These are phyloP conservation scores for Hericium erinaceus DNA, from an alignment of 768 basidiomycete genomes.

Conservation along the genomic window DNA sequence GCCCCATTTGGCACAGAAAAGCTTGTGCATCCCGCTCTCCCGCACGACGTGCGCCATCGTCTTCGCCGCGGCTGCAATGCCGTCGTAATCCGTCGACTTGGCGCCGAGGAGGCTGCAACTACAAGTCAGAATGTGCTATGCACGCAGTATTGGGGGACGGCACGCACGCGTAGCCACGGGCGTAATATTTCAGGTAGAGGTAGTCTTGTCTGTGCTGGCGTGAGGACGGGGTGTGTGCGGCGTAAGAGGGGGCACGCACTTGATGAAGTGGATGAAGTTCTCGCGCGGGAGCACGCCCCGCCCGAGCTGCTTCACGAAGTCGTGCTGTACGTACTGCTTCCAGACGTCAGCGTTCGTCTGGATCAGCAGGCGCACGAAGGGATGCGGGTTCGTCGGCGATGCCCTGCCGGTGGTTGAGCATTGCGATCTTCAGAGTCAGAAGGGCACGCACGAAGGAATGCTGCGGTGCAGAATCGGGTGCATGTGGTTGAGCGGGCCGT, in stretches of 20 bases:
- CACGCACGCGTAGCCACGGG: constrained; percentile 65
- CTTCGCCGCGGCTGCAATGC: constrained; percentile 53
- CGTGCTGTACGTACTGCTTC: constrained; percentile 74
- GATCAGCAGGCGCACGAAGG: constrained; percentile 60
- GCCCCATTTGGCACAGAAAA: constrained; percentile 65
- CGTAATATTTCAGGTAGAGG: constrained; percentile 74
- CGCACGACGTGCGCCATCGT: constrained; percentile 54
- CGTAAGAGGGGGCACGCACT: constrained; percentile 32
- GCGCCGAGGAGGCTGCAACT: constrained; percentile 56
- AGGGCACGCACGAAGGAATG: constrained; percentile 46
- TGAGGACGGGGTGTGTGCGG: background rate
- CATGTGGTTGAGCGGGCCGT: constrained; percentile 84
- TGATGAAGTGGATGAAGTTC: constrained; percentile 80
- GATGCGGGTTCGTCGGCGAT: constrained; percentile 51
- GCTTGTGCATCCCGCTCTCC: constrained; percentile 66
- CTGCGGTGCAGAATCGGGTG: constrained; percentile 42
- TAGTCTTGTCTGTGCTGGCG: constrained; percentile 60
- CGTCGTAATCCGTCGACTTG: constrained; percentile 58
- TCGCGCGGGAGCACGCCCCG: constrained; percentile 55
- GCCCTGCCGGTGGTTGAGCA: constrained; percentile 24
- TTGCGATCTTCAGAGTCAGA: background rate
- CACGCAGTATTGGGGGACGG: background rate
- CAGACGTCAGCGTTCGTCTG: constrained; percentile 44
- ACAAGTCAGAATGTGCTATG: no score
- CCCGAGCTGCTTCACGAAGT: constrained; percentile 73